Base-by-base conservation (phyloP, 371 early-diverging fungal genomes). In the Apophysomyces variabilis region DNA sequence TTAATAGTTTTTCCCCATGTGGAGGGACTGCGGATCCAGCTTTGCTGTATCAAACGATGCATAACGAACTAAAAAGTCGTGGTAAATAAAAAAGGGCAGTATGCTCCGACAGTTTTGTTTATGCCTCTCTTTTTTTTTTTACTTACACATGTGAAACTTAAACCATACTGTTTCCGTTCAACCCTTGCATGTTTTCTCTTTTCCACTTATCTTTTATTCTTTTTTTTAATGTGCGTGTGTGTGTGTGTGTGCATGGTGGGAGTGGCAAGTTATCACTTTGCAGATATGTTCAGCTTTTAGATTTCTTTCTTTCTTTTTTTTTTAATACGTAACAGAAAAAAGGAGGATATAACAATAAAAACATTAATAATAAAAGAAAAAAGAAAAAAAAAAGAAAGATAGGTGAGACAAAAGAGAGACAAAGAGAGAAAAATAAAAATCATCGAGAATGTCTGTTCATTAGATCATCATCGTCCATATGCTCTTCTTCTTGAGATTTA, bases 321-420 rank as follows among this genome's bases (percentile, higher is more conserved):
- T 50, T 50, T 50, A 50, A 50, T 50, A 50, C 9, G 9, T 50
- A 50, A 50, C 54, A 50, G 54, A 50, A 50, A 50, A n/a, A 26
- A 26, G 54, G 21, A 50, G 16, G 9, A 50, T 18, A 16, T n/a
- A 50, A 9, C 16, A 21, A 50, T 7, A 21, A 50, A 45, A 45
- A 16, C 6, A 18, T n/a, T n/a, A 13, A 45, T n/a, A 18, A 45
- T n/a, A 45, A 45, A 45, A 16, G 16, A 45, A 45, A 45, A 13
- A 14, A 13, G 9, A 45, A 45, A 45, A 45, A 13, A 13, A 16
- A 45, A 13, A 45, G 43, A 14, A 43, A 43, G 14, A 14, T 13
- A 45, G 13, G 16, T 6, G 16, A 13, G 16, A 13, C 6, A 18
- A 45, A 5, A 7, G n/a, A 45, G 2, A 11, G 3, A 45, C 5